A percentile compares a stretch with the other conserved stretches of the same genome.
Evolutionary conservation across 2,329 filamentous ascomycete genomes (phyloP).

Genomic region (Colletotrichum karsti): DNA sequence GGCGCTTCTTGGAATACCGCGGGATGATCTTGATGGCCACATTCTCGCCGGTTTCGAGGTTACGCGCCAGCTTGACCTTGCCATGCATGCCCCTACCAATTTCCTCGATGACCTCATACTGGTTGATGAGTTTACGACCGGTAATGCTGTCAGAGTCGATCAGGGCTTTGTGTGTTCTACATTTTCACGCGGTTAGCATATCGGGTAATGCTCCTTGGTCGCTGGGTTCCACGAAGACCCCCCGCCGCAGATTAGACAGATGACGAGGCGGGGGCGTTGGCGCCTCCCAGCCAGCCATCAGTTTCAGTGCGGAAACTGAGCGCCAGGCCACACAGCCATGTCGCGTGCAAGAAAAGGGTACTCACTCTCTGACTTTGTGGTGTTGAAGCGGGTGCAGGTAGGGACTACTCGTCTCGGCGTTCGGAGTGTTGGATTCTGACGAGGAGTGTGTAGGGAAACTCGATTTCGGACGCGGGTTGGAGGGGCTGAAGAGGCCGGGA

Average conservation of each 20-base stretch:
- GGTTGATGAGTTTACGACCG: constrained; percentile 95
- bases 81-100: constrained; percentile 95
- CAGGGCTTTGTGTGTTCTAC: constrained; percentile 85
- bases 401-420: constrained; percentile 60
- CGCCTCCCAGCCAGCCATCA: not conserved
- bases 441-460: constrained; percentile 48
- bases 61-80: constrained; percentile 94
- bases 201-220: constrained; percentile 9
- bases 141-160: constrained; percentile 90
- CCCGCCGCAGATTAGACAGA: not conserved
- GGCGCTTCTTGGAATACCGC: constrained; percentile 90
- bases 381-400: constrained; percentile 76
- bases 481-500: constrained; percentile 68
- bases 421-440: constrained; percentile 64
- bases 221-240: not conserved
- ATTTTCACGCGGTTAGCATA: constrained; percentile 11
- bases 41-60: constrained; percentile 76
- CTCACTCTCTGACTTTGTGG: constrained; percentile 81
- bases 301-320: not conserved
- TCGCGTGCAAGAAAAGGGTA: constrained; percentile 32
- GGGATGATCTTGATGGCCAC: constrained; percentile 99
- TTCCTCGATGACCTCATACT: constrained; percentile 97
- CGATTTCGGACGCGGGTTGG: constrained; percentile 48
- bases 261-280: constrained; percentile 11
- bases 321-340: not conserved